phyloP scores from a whole-genome alignment of 2,329 filamentous ascomycete species.

The Colletotrichum cereale region DNA sequence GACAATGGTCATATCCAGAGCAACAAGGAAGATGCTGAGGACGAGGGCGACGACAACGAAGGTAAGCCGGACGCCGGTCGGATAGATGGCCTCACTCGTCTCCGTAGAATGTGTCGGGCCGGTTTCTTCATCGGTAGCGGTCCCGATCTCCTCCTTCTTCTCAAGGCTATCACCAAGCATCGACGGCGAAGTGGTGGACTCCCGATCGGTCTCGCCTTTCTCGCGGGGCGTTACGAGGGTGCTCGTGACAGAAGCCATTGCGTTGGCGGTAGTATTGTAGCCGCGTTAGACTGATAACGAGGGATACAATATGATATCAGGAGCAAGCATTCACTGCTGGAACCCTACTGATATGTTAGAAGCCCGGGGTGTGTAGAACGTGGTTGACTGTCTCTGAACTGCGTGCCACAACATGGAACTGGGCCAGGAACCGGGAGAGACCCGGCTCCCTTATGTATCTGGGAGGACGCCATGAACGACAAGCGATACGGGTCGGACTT shows the following conservation, averaged over 20 bases:
- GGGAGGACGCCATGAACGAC: not conserved
- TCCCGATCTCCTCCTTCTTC: constrained; percentile 32
- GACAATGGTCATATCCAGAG: constrained; percentile 67
- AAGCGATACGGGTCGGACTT: constrained; percentile 24
- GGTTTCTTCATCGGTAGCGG: constrained; percentile 35
- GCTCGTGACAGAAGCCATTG: constrained; percentile 34
- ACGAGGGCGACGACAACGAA: constrained; percentile 62
- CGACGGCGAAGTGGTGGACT: constrained; percentile 37
- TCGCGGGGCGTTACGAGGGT: constrained; percentile 30
- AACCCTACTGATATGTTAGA: not conserved
- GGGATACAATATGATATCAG: not conserved
- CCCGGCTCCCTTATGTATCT: constrained; percentile 28
- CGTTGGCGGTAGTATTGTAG: not conserved
- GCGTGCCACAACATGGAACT: constrained; percentile 19
- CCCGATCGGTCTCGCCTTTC: constrained; percentile 26
- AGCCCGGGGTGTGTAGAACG: not conserved
- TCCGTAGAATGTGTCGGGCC: constrained; percentile 23
- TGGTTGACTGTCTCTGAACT: constrained; percentile 26
- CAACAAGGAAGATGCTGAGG: constrained; percentile 62
- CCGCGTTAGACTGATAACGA: not conserved
- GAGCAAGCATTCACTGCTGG: not conserved
- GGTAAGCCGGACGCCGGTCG: constrained; percentile 53
- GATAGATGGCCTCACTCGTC: constrained; percentile 53
- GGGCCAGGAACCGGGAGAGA: not conserved
- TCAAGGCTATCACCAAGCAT: constrained; percentile 21